Base-by-base conservation (phyloP, 805 yeast genomes). In the Millerozyma miso region DNA sequence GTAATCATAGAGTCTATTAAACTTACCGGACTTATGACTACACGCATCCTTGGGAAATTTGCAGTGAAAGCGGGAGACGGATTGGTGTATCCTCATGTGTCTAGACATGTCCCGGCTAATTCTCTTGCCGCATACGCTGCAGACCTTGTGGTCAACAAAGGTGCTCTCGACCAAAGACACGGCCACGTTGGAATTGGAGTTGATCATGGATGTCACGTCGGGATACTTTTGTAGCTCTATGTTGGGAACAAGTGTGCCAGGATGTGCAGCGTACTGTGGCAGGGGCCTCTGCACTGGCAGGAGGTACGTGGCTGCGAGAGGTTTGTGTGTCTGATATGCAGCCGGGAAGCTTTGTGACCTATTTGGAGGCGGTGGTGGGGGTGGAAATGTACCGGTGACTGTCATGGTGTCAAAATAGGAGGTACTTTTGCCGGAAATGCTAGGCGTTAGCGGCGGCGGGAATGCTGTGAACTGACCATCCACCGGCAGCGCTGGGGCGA, bases 1-100 rank as follows among this genome's bases (percentile, higher is more conserved):
- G 65, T 67, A 80, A 56, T 81, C 88, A 56, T 81, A 81, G 4
- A 83, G 84, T 38, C 88, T 65, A 60, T 81, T 81, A 63, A 81
- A 81, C 52, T 68, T 76, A 20, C 85, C 81, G 12, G 80, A 69
- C 52, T 74, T 79, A 55, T 81, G 86, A 3, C 71, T 60, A 54
- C 87, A 81, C 36, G 61, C 60, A n/a, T 62, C 62, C 38, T 73
- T 65, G 6, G 85, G 85, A 51, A 71, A 81, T 14, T 76, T 68
- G 55, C 88, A 81, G 31, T 60, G 69, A 55, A 81, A 81, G 31
- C 85, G 61, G 4, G 83, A 70, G 14, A 71, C 75, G 8, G 65
- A 60, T 52, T 79, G 80, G 58, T 81, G 87, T 1, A 81, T 81
- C 46, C 86, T 59, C 66, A 78, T 62, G 55, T 81, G 88, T 33